Conservation (phyloP, 2,329 filamentous ascomycete species). For the Dichotomopilus funicola region DNA sequence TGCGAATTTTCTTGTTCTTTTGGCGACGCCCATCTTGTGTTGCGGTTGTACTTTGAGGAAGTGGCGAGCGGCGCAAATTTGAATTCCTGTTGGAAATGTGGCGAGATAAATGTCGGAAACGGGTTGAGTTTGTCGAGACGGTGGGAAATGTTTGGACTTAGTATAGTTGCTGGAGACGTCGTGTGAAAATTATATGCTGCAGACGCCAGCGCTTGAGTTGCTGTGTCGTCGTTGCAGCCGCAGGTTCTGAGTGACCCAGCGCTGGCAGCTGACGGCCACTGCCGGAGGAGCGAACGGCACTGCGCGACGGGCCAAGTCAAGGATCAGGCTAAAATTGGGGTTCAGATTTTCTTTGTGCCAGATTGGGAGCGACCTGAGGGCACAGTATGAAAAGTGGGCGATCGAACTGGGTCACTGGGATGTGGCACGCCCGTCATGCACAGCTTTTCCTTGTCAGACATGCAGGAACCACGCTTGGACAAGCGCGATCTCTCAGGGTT, state of each 20-base stretch:
- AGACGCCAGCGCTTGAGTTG: too few relatives aligned
- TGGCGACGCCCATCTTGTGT: conserved; percentile 70
- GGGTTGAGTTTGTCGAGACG: too few relatives aligned
- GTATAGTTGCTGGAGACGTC: too few relatives aligned
- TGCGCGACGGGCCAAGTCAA: background rate
- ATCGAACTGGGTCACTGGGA: background rate
- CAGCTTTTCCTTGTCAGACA: conserved; percentile 4
- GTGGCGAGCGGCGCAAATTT: background rate
- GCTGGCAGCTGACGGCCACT: conserved; percentile 4
- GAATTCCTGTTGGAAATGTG: background rate
- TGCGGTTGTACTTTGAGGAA: conserved; percentile 9
- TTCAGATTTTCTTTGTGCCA: background rate
- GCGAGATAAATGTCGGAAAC: background rate
- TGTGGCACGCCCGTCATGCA: conserved; percentile 8
- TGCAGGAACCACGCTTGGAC: conserved; percentile 4
- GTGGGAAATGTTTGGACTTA: too few relatives aligned
- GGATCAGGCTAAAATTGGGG: conserved; percentile 9
- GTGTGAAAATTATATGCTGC: too few relatives aligned
- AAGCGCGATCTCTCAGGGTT: background rate
- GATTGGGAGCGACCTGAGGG: conserved; percentile 4
- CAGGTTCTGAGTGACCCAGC: too few relatives aligned
- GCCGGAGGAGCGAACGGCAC: background rate
- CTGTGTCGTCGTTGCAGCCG: too few relatives aligned
- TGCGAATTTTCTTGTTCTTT: conserved; percentile 89
- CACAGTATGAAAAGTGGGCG: conserved; percentile 5